A percentile compares a stretch with the other conserved stretches of the same genome.
These are phyloP conservation scores for Acacia confusa DNA, from an alignment of 306 rosid genomes.

Conservation along the genomic window DNA sequence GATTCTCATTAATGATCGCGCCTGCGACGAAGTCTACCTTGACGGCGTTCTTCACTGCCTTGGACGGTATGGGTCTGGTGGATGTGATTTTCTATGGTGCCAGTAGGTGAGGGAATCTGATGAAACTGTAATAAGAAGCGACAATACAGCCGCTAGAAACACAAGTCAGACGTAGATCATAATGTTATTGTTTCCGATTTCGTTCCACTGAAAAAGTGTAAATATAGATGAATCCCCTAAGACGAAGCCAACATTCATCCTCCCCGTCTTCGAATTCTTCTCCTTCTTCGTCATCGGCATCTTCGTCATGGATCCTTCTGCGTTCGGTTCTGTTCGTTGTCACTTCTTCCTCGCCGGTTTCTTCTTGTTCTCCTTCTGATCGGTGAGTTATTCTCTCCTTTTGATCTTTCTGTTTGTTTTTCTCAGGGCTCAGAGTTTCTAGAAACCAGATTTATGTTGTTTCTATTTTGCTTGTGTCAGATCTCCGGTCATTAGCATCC, in stretches of 20 bases:
- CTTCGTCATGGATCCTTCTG: constrained; percentile 96
- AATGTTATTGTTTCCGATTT: constrained; percentile 40
- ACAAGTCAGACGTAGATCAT: constrained; percentile 37
- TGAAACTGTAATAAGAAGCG: neutral
- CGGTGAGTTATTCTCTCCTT: constrained; percentile 80
- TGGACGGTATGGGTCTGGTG: constrained; percentile 68
- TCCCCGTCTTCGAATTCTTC: constrained; percentile 75
- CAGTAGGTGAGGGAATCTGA: constrained; percentile 57
- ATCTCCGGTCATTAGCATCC: constrained; percentile 50
- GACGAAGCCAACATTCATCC: constrained; percentile 82
- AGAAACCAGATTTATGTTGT: constrained; percentile 38
- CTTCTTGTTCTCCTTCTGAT: constrained; percentile 89
- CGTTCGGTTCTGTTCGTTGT: constrained; percentile 99
- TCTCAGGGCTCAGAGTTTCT: constrained; percentile 23
- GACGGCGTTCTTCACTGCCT: constrained; percentile 63
- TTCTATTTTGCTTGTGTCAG: constrained; percentile 52
- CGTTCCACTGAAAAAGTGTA: constrained; percentile 26
- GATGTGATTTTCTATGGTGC: constrained; percentile 64
- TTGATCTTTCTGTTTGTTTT: constrained; percentile 18
- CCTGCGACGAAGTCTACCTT: constrained; percentile 40
- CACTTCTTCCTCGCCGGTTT: constrained; percentile 95
- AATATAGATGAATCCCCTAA: constrained; percentile 89
- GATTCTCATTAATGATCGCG: constrained; percentile 46
- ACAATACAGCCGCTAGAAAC: constrained; percentile 29
- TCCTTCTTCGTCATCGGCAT: constrained; percentile 55